Evolutionary conservation across 164 flowering plant species (phyloP).

Genomic region (Aristolochia contorta): DNA sequence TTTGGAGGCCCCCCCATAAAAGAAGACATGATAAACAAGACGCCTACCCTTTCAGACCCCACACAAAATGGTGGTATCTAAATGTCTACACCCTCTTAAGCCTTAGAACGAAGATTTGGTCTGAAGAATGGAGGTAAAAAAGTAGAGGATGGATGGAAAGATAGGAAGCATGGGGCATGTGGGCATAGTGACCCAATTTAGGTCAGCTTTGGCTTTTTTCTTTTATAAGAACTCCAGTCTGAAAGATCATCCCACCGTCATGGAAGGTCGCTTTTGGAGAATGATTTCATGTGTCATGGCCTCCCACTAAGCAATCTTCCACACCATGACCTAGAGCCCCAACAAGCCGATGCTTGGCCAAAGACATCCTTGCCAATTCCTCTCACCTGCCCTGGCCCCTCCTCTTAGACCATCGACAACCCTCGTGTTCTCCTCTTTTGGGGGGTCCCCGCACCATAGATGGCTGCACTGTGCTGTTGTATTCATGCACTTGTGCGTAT

Average conservation of each 20-base stretch:
- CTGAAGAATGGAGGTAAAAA: no score
- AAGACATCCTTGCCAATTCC: background rate
- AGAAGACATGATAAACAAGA: no score
- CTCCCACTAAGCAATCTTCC: conserved; percentile 11
- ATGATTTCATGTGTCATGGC: conserved; percentile 18
- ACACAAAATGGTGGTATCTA: no score
- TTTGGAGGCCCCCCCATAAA: no score
- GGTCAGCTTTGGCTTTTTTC: background rate
- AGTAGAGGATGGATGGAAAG: background rate
- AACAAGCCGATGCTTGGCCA: conserved; percentile 6
- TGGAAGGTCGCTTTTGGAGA: conserved; percentile 13
- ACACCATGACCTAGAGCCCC: background rate
- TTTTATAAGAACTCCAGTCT: background rate
- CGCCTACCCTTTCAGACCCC: no score
- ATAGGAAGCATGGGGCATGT: background rate
- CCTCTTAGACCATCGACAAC: background rate
- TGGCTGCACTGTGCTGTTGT: background rate
- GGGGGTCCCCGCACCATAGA: background rate
- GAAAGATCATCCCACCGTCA: background rate
- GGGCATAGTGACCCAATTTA: background rate
- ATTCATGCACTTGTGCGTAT: background rate
- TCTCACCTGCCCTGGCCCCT: conserved; percentile 1
- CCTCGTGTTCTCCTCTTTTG: background rate
- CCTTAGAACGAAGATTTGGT: no score
- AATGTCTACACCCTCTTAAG: no score